Conservation (phyloP, 768 basidiomycete genomes). For the Porpolomopsis calyptriformis region DNA sequence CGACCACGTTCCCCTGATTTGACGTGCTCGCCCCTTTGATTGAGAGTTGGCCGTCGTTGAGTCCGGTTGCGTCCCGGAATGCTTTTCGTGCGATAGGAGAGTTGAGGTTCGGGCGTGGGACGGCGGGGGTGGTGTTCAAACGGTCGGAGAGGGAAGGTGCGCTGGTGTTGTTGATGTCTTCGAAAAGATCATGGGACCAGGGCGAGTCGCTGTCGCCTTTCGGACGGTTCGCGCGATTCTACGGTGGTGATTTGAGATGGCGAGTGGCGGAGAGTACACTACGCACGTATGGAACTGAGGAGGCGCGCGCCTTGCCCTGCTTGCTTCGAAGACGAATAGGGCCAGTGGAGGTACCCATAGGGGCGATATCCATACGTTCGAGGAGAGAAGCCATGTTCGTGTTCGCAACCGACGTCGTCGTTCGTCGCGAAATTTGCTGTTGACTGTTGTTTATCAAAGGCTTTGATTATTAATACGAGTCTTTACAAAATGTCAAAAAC, state of each 20-base stretch:
- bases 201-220: slow-evolving; percentile 56
- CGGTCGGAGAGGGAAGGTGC: slow-evolving; percentile 56
- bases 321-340: slow-evolving; percentile 33
- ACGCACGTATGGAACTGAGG: slow-evolving; percentile 47
- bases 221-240: slow-evolving; percentile 44
- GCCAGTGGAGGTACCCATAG: slow-evolving; percentile 30
- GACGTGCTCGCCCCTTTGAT: slow-evolving; percentile 59
- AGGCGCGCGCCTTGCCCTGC: slow-evolving; percentile 20
- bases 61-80: slow-evolving; percentile 45
- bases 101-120: slow-evolving; percentile 29
- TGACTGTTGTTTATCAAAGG: too few relatives aligned
- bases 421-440: too few relatives aligned
- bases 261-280: slow-evolving; percentile 14
- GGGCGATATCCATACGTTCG: slow-evolving; percentile 43
- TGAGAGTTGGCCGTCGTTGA: slow-evolving; percentile 29
- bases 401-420: too few relatives aligned
- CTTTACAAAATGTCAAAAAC: not conserved
- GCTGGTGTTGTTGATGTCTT: slow-evolving; percentile 47
- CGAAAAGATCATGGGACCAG: slow-evolving; percentile 68
- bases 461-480: too few relatives aligned
- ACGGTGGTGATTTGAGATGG: slow-evolving; percentile 14
- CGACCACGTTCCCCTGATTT: slow-evolving; percentile 53
- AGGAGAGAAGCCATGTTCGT: slow-evolving; percentile 44
- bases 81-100: slow-evolving; percentile 45
- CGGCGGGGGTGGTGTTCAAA: slow-evolving; percentile 31